Base-by-base conservation (phyloP, 129 eudicot genomes). In the Centella asiatica region DNA sequence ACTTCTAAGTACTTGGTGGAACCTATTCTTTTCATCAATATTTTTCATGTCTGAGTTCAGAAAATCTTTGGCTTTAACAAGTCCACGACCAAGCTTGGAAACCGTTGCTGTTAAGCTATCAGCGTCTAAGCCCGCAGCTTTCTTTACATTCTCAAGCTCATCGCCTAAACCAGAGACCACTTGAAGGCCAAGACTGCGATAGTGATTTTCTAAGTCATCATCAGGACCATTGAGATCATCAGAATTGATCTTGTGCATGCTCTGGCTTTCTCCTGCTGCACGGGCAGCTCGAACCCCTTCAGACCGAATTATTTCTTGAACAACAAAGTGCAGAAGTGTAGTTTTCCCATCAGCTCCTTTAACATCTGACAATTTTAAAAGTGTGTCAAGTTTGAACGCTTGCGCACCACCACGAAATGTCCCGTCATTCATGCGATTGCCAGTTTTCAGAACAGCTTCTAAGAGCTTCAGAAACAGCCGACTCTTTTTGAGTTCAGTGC, bases 401-500 rank as follows among this genome's bases (percentile, higher is more conserved):
- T 88, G 96, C 44, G 99, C 99, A 40, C 95, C 89, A 20, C 99
- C 99, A 23, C 96, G 96, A 65, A 80, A 93, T 33, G 99, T 93
- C 57, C 99, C 99, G 34, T 71, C 89, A 0, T 93, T 93, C 99
- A 93, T 87, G 66, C 99, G 96, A 50, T 93, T 93, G 11, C 99
- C 99, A 14, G 96, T 93, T 73, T 93, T 93, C 13, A 93, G 81
- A 69, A 93, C 99, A 27, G 99, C 99, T 72, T 93, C 99, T 13
- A 93, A 76, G 55, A 93, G 99, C 63, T 93, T 93, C 50, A 84
- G 84, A 67, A 93, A 93, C 68, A 93, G 72, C 47, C 99, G 70
- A 64, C 88, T 93, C 65, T 74, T 80, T 44, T 78, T 81, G 44
- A 93, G 83, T 57, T 80, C 83, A 52, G 70, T 57, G 72, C 99